A percentile compares a stretch with the other conserved stretches of the same genome.
phyloP scores from a whole-genome alignment of 176 grass and related monocot genomes.

The Microstegium vimineum region DNA sequence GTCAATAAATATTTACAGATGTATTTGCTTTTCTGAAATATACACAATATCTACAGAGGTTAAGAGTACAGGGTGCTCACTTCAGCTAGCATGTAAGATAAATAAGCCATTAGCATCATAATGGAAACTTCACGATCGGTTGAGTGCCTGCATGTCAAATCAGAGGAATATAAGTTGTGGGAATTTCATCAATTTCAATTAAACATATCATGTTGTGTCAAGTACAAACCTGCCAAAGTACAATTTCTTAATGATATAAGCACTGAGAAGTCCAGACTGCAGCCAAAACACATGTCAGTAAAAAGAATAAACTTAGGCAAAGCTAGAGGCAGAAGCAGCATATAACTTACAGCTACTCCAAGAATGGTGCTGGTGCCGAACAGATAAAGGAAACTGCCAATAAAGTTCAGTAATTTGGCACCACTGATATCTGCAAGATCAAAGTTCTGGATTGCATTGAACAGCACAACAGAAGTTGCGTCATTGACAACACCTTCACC shows the following conservation, averaged over 20 bases:
- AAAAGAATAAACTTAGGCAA: too few species aligned
- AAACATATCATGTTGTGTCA: background rate
- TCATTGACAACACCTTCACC: constrained; percentile 98
- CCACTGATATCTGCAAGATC: constrained; percentile 47
- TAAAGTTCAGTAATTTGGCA: constrained; percentile 44
- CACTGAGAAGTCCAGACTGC: constrained; percentile 86
- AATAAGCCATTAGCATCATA: constrained; percentile 97
- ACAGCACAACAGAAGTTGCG: constrained; percentile 91
- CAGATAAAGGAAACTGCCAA: constrained; percentile 69
- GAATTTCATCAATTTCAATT: background rate
- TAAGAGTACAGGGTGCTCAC: constrained; percentile 43
- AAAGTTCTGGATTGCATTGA: constrained; percentile 87
- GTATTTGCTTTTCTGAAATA: too few species aligned
- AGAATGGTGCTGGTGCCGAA: constrained; percentile 75
- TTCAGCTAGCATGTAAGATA: constrained; percentile 95
- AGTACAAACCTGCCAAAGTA: constrained; percentile 87
- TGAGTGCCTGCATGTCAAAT: constrained; percentile 58
- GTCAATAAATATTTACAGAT: too few species aligned
- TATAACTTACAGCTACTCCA: constrained; percentile 85
- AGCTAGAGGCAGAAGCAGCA: too few species aligned
- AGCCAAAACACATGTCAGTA: constrained; percentile 20
- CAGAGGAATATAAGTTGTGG: background rate
- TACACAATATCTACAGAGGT: background rate
- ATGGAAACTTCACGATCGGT: constrained; percentile 95
- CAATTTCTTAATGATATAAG: constrained; percentile 84